A percentile compares a stretch with the other conserved stretches of the same genome.
Conservation (phyloP, 768 basidiomycete genomes). For the Kwoniella sp. region DNA sequence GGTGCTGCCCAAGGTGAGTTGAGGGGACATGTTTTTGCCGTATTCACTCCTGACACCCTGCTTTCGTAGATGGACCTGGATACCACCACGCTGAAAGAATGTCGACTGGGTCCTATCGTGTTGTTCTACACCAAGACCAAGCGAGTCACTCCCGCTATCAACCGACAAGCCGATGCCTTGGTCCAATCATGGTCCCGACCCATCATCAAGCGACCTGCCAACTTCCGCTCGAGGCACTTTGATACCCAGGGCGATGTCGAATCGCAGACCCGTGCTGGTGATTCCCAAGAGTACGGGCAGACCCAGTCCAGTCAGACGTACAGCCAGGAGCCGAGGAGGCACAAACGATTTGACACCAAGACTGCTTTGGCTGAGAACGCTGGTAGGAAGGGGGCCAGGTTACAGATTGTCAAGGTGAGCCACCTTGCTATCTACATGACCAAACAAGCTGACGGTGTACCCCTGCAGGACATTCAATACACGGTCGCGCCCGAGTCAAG, state of each 20-base stretch:
- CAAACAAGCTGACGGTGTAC: background rate
- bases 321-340: constrained; percentile 3
- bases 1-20: constrained; percentile 60
- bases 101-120: constrained; percentile 78
- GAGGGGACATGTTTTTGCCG: background rate
- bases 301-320: constrained; percentile 1
- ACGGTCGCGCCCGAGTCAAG: constrained; percentile 34
- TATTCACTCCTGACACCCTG: background rate
- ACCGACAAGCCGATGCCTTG: constrained; percentile 75
- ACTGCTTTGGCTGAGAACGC: constrained; percentile 35
- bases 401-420: constrained; percentile 30
- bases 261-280: background rate
- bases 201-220: constrained; percentile 40
- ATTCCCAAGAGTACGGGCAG: constrained; percentile 3
- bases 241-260: constrained; percentile 10
- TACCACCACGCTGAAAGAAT: constrained; percentile 81
- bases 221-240: constrained; percentile 19
- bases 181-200: constrained; percentile 55
- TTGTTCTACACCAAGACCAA: constrained; percentile 95
- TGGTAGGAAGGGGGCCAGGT: constrained; percentile 34
- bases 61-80: constrained; percentile 82
- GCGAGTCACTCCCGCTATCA: constrained; percentile 74
- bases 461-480: constrained; percentile 36
- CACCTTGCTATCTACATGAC: background rate
- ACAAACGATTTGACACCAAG: constrained; percentile 30